These are phyloP conservation scores for Lichenothelia convexa DNA, from an alignment of 495 filamentous ascomycete genomes.

Conservation along the genomic window DNA sequence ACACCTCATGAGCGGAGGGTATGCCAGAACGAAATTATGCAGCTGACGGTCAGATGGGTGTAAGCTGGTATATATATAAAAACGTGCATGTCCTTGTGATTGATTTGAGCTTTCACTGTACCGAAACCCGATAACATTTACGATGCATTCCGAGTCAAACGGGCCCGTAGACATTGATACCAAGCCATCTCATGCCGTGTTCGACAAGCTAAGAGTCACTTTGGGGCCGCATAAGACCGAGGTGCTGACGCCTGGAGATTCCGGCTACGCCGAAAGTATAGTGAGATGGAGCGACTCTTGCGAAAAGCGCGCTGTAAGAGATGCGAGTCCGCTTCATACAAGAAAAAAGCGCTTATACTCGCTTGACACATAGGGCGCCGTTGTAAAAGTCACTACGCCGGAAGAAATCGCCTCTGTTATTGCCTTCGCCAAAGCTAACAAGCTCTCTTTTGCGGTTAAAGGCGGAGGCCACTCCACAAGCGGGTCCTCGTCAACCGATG, in stretches of 20 bases:
- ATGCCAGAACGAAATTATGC: too few species aligned
- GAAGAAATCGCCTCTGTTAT: conserved; percentile 25
- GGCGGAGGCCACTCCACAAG: conserved; percentile 36
- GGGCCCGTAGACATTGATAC: too few species aligned
- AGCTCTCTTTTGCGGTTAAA: conserved; percentile 29
- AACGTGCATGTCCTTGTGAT: too few species aligned
- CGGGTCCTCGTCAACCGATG: conserved; percentile 30
- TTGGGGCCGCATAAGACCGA: conserved; percentile 4
- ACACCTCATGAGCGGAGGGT: too few species aligned
- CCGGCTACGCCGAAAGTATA: conserved; percentile 14
- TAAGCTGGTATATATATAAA: too few species aligned
- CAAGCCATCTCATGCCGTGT: too few species aligned
- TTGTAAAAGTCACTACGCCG: conserved; percentile 22
- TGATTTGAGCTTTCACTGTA: too few species aligned
- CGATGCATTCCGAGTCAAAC: background rate
- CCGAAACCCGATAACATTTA: background rate
- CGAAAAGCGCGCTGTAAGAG: conserved; percentile 14
- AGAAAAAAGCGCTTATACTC: background rate
- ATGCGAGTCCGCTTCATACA: background rate
- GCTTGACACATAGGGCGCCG: conserved; percentile 18
- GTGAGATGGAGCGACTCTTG: conserved; percentile 14
- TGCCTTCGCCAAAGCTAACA: conserved; percentile 25
- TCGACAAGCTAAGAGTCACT: too few species aligned
- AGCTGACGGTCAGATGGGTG: too few species aligned
- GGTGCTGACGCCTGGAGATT: conserved; percentile 1